A percentile compares a stretch with the other conserved stretches of the same genome.
phyloP scores from a whole-genome alignment of 106 monocot genomes.

The Cymbidium sinense region DNA sequence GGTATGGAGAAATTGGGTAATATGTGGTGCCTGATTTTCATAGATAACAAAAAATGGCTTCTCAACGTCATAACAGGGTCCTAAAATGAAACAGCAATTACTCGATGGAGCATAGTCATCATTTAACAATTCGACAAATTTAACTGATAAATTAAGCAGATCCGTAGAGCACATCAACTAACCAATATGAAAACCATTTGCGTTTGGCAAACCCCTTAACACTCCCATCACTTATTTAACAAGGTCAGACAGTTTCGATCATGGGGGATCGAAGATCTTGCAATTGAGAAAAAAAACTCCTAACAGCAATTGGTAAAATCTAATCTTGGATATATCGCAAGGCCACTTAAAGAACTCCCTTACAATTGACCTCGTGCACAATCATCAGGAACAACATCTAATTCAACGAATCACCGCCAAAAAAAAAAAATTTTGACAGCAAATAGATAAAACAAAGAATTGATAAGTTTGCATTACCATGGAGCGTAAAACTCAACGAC shows the following conservation, averaged over 20 bases:
- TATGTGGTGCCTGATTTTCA: too few relatives aligned
- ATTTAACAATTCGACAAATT: neutral
- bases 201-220: too few relatives aligned
- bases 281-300: neutral
- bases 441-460: neutral
- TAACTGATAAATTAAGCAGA: neutral
- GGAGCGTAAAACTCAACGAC: conserved; percentile 94
- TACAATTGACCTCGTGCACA: neutral
- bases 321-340: neutral
- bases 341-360: neutral
- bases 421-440: too few relatives aligned
- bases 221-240: too few relatives aligned
- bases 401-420: neutral
- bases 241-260: too few relatives aligned
- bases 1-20: too few relatives aligned
- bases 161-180: neutral
- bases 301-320: neutral
- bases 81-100: neutral
- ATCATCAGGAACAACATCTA: neutral
- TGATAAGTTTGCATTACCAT: conserved; percentile 30
- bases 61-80: neutral
- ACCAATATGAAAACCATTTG: neutral
- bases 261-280: neutral
- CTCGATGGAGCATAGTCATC: neutral
- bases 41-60: neutral